A percentile compares a stretch with the other conserved stretches of the same genome.
These are phyloP conservation scores for Primulina eburnea DNA, from an alignment of 257 asterid genomes.

Conservation along the genomic window DNA sequence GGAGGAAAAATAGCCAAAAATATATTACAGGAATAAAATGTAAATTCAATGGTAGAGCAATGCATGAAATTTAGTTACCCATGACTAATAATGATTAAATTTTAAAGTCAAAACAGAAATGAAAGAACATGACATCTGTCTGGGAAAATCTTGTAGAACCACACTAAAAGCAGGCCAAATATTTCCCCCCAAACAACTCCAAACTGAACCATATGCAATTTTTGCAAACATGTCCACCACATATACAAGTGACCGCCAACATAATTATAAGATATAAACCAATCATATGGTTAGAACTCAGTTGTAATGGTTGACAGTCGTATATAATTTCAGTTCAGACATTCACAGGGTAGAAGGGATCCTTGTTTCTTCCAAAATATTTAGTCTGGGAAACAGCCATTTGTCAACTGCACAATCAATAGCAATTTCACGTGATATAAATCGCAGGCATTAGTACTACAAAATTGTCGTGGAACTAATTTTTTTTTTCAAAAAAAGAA, in stretches of 20 bases:
- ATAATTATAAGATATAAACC: neutral
- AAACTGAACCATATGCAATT: neutral
- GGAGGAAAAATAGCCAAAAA: neutral
- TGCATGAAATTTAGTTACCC: neutral
- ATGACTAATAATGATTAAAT: neutral
- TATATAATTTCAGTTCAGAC: neutral
- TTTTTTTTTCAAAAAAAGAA: too few relatives aligned
- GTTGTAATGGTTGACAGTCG: neutral
- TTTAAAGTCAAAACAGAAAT: conserved; percentile 6
- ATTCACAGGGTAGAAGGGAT: neutral
- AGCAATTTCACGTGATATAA: neutral
- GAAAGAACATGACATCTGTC: conserved; percentile 2
- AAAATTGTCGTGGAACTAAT: neutral
- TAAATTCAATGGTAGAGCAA: neutral
- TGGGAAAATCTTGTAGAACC: conserved; percentile 10
- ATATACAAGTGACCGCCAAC: neutral
- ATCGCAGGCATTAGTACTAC: neutral
- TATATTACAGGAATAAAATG: neutral
- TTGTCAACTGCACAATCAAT: neutral
- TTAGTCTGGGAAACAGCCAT: conserved; percentile 3
- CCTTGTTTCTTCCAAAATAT: conserved; percentile 1
- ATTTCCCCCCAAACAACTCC: neutral
- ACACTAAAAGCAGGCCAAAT: conserved; percentile 1
- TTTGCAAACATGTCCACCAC: neutral
- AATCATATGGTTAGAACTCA: conserved; percentile 11